phyloP scores from a whole-genome alignment of 352 stramenopile species.

The Globisporangium ultimum region DNA sequence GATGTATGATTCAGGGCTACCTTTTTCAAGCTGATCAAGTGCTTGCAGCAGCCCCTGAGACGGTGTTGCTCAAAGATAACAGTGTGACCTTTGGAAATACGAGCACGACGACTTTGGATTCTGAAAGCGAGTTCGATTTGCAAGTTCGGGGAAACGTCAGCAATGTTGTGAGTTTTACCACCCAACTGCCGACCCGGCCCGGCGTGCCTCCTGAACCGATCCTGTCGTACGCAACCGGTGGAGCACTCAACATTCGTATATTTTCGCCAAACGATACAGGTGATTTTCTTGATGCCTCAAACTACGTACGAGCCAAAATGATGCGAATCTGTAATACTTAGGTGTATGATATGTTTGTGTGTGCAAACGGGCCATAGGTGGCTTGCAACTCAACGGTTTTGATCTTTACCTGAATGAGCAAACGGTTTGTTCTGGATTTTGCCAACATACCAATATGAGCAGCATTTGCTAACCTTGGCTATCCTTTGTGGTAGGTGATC shows the following conservation, averaged over 20 bases:
- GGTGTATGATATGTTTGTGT: neutral
- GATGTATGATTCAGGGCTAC: conserved; percentile 24
- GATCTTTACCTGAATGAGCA: conserved; percentile 32
- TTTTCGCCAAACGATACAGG: conserved; percentile 55
- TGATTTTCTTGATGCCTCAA: conserved; percentile 1
- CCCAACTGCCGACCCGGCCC: conserved; percentile 23
- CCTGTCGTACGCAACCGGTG: conserved; percentile 34
- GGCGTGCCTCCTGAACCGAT: conserved; percentile 17
- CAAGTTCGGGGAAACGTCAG: conserved; percentile 26
- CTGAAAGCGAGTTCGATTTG: conserved; percentile 13
- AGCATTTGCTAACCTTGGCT: neutral
- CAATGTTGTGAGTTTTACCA: conserved; percentile 30
- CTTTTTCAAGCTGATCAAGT: conserved; percentile 43
- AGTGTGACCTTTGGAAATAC: conserved; percentile 3
- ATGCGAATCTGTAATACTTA: neutral
- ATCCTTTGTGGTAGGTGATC: conserved; percentile 15
- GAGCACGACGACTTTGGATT: conserved; percentile 8
- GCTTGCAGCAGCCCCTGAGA: neutral
- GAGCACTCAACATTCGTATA: conserved; percentile 36
- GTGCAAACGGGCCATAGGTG: conserved; percentile 14
- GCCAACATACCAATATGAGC: neutral
- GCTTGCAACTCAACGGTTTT: conserved; percentile 28
- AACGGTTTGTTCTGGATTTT: conserved; percentile 13
- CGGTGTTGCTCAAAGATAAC: conserved; percentile 4
- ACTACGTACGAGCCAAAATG: neutral